phyloP scores from a whole-genome alignment of 768 basidiomycete species.

The Chalciporus chontae region DNA sequence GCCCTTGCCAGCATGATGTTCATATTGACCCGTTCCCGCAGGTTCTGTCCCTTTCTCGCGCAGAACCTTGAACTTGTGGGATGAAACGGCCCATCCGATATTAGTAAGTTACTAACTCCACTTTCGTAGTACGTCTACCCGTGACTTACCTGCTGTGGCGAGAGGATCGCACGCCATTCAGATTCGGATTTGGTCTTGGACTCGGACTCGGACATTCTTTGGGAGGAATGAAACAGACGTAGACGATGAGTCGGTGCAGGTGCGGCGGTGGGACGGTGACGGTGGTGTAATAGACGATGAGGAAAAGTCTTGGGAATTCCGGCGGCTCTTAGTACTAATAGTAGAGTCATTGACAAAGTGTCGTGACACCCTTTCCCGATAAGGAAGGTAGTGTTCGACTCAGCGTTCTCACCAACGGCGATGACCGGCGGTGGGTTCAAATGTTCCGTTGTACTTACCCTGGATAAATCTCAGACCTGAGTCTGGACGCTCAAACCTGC shows the following conservation, averaged over 20 bases:
- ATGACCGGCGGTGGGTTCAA: too few species aligned
- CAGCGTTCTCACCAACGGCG: too few species aligned
- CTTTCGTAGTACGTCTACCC: constrained; percentile 11
- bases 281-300: not conserved
- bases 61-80: constrained; percentile 85
- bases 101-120: too few species aligned
- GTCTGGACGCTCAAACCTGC: too few species aligned
- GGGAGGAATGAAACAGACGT: constrained; percentile 3
- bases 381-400: constrained; percentile 12
- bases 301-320: not conserved
- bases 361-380: not conserved
- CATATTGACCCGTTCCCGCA: constrained; percentile 75
- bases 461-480: too few species aligned
- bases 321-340: too few species aligned
- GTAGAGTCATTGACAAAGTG: too few species aligned
- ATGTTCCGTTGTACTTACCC: too few species aligned
- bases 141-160: constrained; percentile 80
- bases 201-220: constrained; percentile 21
- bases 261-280: not conserved
- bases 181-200: constrained; percentile 62
- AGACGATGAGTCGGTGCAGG: not conserved
- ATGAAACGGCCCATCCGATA: too few species aligned
- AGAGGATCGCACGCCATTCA: constrained; percentile 83
- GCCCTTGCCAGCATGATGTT: constrained; percentile 63
- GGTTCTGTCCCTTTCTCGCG: constrained; percentile 86